phyloP scores from a whole-genome alignment of 2,329 filamentous ascomycete species.

The Neonectria neomacrospora region DNA sequence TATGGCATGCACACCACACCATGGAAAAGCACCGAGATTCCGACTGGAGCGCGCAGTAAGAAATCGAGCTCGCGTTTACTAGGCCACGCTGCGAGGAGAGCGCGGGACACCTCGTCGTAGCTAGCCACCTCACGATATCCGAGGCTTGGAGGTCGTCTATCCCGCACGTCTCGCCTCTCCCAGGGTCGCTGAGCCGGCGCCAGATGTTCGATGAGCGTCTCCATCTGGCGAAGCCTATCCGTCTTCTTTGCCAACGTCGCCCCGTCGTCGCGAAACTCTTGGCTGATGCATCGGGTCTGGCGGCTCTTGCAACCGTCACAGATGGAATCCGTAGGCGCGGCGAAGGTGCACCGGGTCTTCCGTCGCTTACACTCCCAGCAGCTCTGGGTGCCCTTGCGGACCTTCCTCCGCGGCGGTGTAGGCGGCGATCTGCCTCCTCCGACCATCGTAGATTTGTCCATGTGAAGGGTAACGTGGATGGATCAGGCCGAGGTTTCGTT shows the following conservation, averaged over 20 bases:
- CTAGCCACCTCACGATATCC: background rate
- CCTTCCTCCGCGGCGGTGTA: conserved; percentile 2
- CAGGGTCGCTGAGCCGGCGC: too few species aligned
- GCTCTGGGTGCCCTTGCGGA: conserved; percentile 30
- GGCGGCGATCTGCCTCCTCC: background rate
- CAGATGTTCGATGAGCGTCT: conserved; percentile 7
- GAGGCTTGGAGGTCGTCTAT: background rate
- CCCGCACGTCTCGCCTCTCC: background rate
- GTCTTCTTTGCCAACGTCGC: conserved; percentile 1
- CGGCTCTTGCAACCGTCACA: conserved; percentile 21
- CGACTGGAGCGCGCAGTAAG: background rate
- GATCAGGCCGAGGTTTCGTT: background rate
- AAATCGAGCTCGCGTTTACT: background rate
- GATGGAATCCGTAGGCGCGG: background rate
- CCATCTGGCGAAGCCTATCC: conserved; percentile 20
- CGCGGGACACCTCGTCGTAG: background rate
- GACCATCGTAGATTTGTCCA: background rate
- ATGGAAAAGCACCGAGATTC: background rate
- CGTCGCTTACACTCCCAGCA: conserved; percentile 30
- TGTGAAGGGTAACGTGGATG: background rate
- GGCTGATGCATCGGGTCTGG: conserved; percentile 20
- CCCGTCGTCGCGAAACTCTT: conserved; percentile 21
- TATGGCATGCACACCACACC: conserved; percentile 31
- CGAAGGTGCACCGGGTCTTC: conserved; percentile 27
- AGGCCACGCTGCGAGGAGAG: background rate